Percentiles rank a stretch among this genome's conserved stretches.
Conservation (phyloP, 768 basidiomycete genomes). For the Tricholoma sp. region DNA sequence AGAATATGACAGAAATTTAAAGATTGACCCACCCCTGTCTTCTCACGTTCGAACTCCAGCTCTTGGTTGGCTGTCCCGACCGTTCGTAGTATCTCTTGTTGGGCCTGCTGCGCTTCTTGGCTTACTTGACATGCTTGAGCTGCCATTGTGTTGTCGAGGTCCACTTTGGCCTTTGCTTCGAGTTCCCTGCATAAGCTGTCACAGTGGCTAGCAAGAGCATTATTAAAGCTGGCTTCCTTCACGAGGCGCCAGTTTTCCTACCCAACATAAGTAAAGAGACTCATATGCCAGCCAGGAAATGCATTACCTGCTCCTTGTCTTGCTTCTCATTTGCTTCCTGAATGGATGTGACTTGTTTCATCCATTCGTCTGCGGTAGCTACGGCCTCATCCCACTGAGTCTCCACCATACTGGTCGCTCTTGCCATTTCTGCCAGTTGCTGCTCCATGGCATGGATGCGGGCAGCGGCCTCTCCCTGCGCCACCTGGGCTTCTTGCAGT, state of each 20-base stretch:
- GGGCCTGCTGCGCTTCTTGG: not conserved
- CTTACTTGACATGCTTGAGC: no score
- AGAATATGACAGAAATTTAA: not conserved
- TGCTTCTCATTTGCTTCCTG: not conserved
- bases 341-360: not conserved
- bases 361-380: not conserved
- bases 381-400: not conserved
- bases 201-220: no score
- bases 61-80: not conserved
- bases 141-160: no score
- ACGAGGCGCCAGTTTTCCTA: no score
- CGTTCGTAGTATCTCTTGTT: not conserved
- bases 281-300: no score
- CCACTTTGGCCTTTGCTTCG: no score
- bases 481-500: not conserved
- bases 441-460: not conserved
- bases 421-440: not conserved
- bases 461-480: not conserved
- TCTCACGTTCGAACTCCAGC: not conserved
- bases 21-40: not conserved
- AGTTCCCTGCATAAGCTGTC: no score
- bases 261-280: no score
- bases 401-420: not conserved
- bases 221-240: no score
- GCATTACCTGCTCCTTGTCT: no score